A percentile compares a stretch with the other conserved stretches of the same genome.
These are phyloP conservation scores for Pseudogymnoascus sp. DNA, from an alignment of 2,329 filamentous ascomycete species.

Conservation along the genomic window DNA sequence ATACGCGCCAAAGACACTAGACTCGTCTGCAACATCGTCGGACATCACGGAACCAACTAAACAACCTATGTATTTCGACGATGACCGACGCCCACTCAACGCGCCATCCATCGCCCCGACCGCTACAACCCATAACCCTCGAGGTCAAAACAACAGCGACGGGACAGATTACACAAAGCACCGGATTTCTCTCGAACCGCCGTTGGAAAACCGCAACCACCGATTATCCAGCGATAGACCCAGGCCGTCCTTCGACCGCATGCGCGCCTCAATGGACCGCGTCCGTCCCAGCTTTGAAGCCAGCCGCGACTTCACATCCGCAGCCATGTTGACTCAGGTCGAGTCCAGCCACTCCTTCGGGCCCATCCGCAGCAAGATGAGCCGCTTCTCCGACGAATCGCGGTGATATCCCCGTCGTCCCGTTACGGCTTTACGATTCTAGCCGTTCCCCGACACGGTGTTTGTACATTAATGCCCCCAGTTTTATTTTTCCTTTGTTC, in stretches of 20 bases:
- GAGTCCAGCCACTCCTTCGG: conserved; percentile 55
- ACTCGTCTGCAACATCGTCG: conserved; percentile 47
- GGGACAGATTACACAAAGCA: conserved; percentile 79
- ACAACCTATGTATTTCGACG: conserved; percentile 60
- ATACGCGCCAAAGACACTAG: conserved; percentile 32
- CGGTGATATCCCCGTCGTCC: background rate
- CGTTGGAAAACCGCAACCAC: conserved; percentile 22
- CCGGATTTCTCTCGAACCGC: conserved; percentile 50
- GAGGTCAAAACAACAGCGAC: conserved; percentile 85
- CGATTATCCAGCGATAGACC: conserved; percentile 45
- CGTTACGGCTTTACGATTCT: background rate
- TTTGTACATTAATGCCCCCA: conserved; percentile 23
- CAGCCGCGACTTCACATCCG: conserved; percentile 84
- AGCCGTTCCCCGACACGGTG: conserved; percentile 9
- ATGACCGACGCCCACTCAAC: conserved; percentile 88
- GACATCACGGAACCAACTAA: conserved; percentile 41
- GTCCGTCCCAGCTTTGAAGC: conserved; percentile 76
- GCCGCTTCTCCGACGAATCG: background rate
- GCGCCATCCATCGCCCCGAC: conserved; percentile 78
- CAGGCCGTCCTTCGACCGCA: conserved; percentile 79
- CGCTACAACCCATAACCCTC: conserved; percentile 65
- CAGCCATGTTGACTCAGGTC: conserved; percentile 72
- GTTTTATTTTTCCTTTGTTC: conserved; percentile 21
- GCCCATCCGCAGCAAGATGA: conserved; percentile 19
- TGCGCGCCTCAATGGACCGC: conserved; percentile 79